These are phyloP conservation scores for Aristolochia fimbriata DNA, from an alignment of 164 flowering plant genomes.

Conservation along the genomic window DNA sequence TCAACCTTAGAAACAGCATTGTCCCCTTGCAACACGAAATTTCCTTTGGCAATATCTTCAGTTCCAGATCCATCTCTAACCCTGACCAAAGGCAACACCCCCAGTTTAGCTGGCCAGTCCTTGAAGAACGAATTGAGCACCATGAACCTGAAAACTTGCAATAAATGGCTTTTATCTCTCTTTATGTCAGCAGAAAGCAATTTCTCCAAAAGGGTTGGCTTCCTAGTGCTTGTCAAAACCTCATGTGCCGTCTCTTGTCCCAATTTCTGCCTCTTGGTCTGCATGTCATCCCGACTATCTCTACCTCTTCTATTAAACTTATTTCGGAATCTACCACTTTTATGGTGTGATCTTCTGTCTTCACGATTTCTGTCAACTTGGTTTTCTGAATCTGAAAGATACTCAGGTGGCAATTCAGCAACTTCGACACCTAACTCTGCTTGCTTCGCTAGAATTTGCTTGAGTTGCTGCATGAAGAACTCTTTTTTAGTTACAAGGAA, in stretches of 20 bases:
- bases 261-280: conserved; percentile 28
- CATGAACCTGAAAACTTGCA: conserved; percentile 85
- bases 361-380: conserved; percentile 15
- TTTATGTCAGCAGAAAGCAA: conserved; percentile 59
- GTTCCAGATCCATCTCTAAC: conserved; percentile 28
- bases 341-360: conserved; percentile 11
- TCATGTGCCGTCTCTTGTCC: conserved; percentile 16
- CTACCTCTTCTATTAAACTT: conserved; percentile 31
- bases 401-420: conserved; percentile 72
- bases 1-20: not conserved
- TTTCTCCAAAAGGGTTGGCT: conserved; percentile 73
- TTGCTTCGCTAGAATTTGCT: conserved; percentile 78
- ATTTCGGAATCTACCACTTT: conserved; percentile 39
- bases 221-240: conserved; percentile 17
- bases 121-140: conserved; percentile 59
- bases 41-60: conserved; percentile 7
- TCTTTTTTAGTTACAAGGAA: not conserved
- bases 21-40: conserved; percentile 5
- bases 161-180: conserved; percentile 50
- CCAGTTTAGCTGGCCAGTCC: conserved; percentile 46
- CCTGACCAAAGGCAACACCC: conserved; percentile 44
- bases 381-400: conserved; percentile 46
- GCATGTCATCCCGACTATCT: conserved; percentile 20
- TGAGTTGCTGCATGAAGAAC: conserved; percentile 61
- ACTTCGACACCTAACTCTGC: conserved; percentile 90